phyloP scores from a whole-genome alignment of 768 basidiomycete species.

The Tremella yokohamensis region DNA sequence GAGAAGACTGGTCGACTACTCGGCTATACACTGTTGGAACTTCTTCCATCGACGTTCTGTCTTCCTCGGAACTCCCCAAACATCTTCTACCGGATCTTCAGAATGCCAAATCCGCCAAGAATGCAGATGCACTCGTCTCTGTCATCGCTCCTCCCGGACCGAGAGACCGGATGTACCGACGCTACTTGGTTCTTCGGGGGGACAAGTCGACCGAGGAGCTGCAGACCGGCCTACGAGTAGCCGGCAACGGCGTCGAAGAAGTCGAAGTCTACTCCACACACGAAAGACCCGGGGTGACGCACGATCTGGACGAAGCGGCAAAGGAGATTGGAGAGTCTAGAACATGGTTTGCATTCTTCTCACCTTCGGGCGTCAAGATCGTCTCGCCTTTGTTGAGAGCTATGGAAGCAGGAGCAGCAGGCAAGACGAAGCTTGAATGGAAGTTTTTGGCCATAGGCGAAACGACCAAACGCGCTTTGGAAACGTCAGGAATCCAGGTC shows the following conservation, averaged over 20 bases:
- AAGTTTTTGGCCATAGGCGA: conserved; percentile 18
- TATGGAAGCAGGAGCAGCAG: background rate
- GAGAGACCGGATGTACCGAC: background rate
- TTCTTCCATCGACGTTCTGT: background rate
- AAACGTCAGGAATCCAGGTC: conserved; percentile 2
- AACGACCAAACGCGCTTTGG: conserved; percentile 11
- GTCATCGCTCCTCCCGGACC: background rate
- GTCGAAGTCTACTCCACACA: conserved; percentile 12
- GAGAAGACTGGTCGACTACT: conserved; percentile 4
- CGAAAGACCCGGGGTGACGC: background rate
- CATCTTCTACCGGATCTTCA: conserved; percentile 1
- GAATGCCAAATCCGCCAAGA: background rate
- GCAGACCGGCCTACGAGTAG: conserved; percentile 3
- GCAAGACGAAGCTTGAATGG: background rate
- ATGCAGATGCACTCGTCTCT: conserved; percentile 3
- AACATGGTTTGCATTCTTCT: conserved; percentile 21
- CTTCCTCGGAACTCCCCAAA: background rate
- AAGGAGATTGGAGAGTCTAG: background rate
- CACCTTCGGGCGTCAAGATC: conserved; percentile 15
- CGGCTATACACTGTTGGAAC: conserved; percentile 15
- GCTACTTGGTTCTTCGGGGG: conserved; percentile 19
- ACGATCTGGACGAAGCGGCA: background rate
- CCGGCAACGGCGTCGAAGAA: conserved; percentile 11
- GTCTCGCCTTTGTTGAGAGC: conserved; percentile 7
- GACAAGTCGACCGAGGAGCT: conserved; percentile 20